These are phyloP conservation scores for Oryza rufipogon DNA, from an alignment of 176 grass and related monocot species.

Conservation along the genomic window DNA sequence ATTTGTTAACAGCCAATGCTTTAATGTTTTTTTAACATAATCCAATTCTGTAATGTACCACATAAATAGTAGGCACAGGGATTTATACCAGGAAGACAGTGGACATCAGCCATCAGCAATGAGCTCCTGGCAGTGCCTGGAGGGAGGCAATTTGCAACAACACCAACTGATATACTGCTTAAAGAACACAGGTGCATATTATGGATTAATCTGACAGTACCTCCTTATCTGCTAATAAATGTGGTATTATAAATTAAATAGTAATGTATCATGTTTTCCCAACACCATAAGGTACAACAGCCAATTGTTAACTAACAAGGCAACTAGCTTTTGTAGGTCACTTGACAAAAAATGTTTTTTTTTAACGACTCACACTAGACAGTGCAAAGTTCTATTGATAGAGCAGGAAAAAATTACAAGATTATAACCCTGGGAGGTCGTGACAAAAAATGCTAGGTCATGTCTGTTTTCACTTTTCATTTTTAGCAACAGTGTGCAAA, in stretches of 20 bases:
- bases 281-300: constrained; percentile 2
- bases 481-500: neutral
- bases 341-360: neutral
- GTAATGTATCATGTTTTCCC: neutral
- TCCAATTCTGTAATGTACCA: constrained; percentile 27
- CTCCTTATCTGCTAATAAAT: constrained; percentile 2
- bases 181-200: constrained; percentile 34
- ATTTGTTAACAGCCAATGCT: constrained; percentile 39
- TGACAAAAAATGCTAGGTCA: constrained; percentile 5
- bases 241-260: neutral
- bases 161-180: constrained; percentile 75
- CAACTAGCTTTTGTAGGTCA: constrained; percentile 19
- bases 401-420: too few species aligned
- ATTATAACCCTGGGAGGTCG: too few species aligned
- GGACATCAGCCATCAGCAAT: constrained; percentile 79
- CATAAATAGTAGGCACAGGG: constrained; percentile 14
- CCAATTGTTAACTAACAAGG: constrained; percentile 13
- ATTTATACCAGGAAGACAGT: constrained; percentile 82
- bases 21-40: neutral
- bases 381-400: too few species aligned
- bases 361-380: too few species aligned
- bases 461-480: constrained; percentile 6
- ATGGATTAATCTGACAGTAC: constrained; percentile 19
- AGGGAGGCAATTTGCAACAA: constrained; percentile 81
- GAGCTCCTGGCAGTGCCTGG: constrained; percentile 53